Evolutionary conservation across 1,284 basidiomycete species (phyloP), one percentile per base, ranked within the genome.

Genomic region (Fomitopsis palustris): DNA sequence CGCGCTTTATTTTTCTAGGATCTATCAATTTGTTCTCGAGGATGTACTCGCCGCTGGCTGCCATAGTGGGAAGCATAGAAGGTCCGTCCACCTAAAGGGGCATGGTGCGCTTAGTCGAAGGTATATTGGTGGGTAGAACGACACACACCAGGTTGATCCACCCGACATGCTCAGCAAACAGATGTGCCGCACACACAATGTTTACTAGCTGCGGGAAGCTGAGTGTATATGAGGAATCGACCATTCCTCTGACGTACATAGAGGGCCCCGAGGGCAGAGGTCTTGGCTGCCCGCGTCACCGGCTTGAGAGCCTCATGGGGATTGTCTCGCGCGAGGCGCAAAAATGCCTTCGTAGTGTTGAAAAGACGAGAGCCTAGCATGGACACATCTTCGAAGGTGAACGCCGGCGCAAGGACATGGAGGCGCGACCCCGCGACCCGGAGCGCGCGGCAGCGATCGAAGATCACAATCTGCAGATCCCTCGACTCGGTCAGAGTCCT

Each of bases 1-100:
- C 96, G 54, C 93, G 83, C 58, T 74, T 65, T 42, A 92, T 70
- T 3, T 76, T 75, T 35, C 80, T 65, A 1, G 85, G 85, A 58
- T 80, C 73, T 4, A 86, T 82, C 54, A 88, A 64, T 39, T 81
- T 79, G 63, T 85, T 81, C 71, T 91, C 87, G 25, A 92, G 66
- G 29, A 86, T 80, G 17, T 82, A 62, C 70, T 92, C 90, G 21
- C 84, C 86, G 2, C 70, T 66, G 19, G 77, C 72, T 35, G 81
- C 82, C 55, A 96, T 78, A 0, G 93, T 95, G 3, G 93, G 92
- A 27, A 95, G 79, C 93, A 96, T 96, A 53, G 93, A 95, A n/a
- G 88, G 87, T 2, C 94, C 94, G 38, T 63, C 63, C 19, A 74
- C 73, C 78, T 80, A 51, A 33, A 35, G 7, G 39, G n/a, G n/a